Base-by-base conservation (phyloP, 2,329 filamentous ascomycete genomes). In the Rutstroemia sp. region DNA sequence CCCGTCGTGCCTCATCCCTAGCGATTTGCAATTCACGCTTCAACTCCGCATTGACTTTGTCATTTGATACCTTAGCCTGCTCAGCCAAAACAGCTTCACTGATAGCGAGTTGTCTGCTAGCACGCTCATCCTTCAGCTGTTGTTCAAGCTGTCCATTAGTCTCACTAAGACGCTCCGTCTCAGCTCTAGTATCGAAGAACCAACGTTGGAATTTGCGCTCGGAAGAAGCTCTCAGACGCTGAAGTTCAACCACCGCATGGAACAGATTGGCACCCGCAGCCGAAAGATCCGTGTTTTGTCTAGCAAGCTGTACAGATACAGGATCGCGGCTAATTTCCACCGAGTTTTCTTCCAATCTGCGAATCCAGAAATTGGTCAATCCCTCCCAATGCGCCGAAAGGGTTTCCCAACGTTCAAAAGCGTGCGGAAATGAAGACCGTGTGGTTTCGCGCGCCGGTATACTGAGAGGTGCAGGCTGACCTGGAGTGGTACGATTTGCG, bases 311-410 rank as follows among this genome's bases (percentile, higher is more conserved):
- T 58, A 92, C 85, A 48, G 87, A 91, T 25, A 97, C 75, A 0
- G 92, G 89, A 63, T 95, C 89, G 12, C 85, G 79, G 61, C 87
- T 85, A 40, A 96, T 81, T 62, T 96, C 91, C 54, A 91, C 86
- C 27, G 88, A 87, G 68, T 96, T 96, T 69, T 94, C 85, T 72
- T 99, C 89, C 7, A 99, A 77, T 64, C 91, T 86, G 48, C 90
- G 87, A 62, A 99, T 94, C 92, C 94, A 99, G 73, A 96, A 97
- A 58, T 90, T 92, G 0, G 94, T 97, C 58, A 99, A 78, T 4
- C 94, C 94, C 71, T 99, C 94, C 94, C 94, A 99, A 65, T 97
- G 92, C 5, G 94, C 95, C 0, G 94, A 99, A 2, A 99, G 75
- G 0, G 89, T 92, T 70, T 99, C 94, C 94, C 94, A 99, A 58